Base-by-base conservation (phyloP, 2,329 filamentous ascomycete species). In the Penicillium frequentans region DNA sequence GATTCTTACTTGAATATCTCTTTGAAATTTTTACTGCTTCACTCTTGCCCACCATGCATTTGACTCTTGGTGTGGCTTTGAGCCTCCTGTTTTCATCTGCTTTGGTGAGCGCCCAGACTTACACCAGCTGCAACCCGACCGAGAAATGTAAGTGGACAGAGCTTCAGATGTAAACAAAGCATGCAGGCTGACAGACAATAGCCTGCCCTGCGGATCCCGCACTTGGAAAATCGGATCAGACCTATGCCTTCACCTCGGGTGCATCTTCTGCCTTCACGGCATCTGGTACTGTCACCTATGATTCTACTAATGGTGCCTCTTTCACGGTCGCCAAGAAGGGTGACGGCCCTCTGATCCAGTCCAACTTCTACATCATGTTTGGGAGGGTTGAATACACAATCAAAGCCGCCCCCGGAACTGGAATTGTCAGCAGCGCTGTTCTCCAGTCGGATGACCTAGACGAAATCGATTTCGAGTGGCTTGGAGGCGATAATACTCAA, bases 351-450 rank as follows among this genome's bases (percentile, higher is more conserved):
- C 89, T 93, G 73, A 85, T 99, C 59, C 84, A 84, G 63, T 96
- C 92, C 59, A 86, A 95, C 68, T 98, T 96, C 85, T 98, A 97
- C 82, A 96, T 99, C 79, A 98, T 99, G 95, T 99, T 97, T 73
- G 95, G 95, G 64, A 90, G 88, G 62, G 90, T 97, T 70, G 90
- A 96, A 64, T 85, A 93, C 64, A 88, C 86, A 31, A 83, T 97
- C 80, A 93, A 93, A 77, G 87, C 91, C 26, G 92, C 95, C 10
- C 88, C 92, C 0, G 95, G 95, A 8, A 87, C 85, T 10, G 95
- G 95, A 58, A 97, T 99, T 67, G 93, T 99, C 63, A 96, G 91
- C 74, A 95, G 91, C 46, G 84, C 95, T 13, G 91, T 99, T 9
- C 80, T 99, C 63, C 88, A 96, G 77, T 97, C 93, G 14, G 93